Evolutionary conservation across 306 rosid genomes (phyloP), one percentile per base, ranked within the genome.

Genomic region (Fragaria nilgerrensis): DNA sequence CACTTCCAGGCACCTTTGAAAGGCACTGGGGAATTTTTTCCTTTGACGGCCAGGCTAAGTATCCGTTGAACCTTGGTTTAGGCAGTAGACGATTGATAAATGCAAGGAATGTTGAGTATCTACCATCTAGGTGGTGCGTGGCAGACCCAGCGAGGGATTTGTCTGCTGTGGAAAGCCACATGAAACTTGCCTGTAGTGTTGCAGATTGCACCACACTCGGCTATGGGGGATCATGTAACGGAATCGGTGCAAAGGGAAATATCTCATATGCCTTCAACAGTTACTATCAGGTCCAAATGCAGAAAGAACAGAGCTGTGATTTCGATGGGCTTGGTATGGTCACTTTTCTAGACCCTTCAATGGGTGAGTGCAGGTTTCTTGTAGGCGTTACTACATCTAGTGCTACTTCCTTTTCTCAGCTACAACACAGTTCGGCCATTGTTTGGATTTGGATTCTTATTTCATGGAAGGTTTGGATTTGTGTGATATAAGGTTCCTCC

Each of bases 1-100:
- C 65, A 0, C 92, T 95, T 78, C 97, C 98, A 0, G 98, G 97
- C 22, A 89, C 86, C 88, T 95, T 95, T 71, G 99, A 95, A 81
- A 89, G 99, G 74, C 99, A 95, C 71, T 95, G 99, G 97, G 99
- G 99, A 56, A 85, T 95, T 20, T 92, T 89, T 76, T 95, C 97
- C 22, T 95, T 95, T 66, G 97, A 92, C 62, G 99, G 97, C 2
- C 96, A 95, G 71, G 97, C 97, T 13, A 95, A 90, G 85, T 95
- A 95, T 82, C 74, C 89, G 2, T 37, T 95, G 73, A 87, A 89
- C 88, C 97, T 92, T 41, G 93, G 96, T 78, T 87, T 79, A 68
- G 97, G 97, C 70, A 86, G 84, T 76, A 85, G 81, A 78, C 65
- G 77, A 32, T 68, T 95, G 81, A 92, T 81, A 80, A 88, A 95